Conservation (phyloP, 2,329 filamentous ascomycete genomes). For the Penicillium sp. region DNA sequence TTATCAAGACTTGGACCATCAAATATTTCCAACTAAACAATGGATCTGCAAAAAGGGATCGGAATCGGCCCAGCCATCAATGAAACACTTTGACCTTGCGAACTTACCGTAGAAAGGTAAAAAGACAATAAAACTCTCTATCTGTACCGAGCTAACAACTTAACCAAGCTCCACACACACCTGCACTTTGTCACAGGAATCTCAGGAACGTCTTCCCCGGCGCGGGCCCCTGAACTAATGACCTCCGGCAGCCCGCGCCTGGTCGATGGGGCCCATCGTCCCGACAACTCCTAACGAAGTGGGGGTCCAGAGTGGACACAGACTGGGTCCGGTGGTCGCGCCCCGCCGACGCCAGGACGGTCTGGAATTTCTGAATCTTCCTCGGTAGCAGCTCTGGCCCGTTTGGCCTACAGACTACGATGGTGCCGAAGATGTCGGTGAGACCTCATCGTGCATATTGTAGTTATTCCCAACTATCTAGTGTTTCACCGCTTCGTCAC, state of each 20-base stretch:
- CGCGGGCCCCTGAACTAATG: slow-evolving; percentile 31
- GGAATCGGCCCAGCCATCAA: slow-evolving; percentile 17
- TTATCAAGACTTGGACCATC: background rate
- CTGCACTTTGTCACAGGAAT: slow-evolving; percentile 30
- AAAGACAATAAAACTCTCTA: background rate
- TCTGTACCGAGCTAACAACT: background rate
- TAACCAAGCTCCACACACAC: slow-evolving; percentile 13
- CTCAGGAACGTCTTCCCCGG: slow-evolving; percentile 35
- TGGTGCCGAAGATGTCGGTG: slow-evolving; percentile 23
- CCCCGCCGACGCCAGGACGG: slow-evolving; percentile 18
- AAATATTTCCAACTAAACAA: slow-evolving; percentile 15
- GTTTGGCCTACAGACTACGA: background rate
- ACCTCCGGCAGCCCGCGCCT: slow-evolving; percentile 23
- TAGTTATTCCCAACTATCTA: background rate
- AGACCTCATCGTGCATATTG: slow-evolving; percentile 8
- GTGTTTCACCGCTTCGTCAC: slow-evolving; percentile 22
- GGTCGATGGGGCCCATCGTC: slow-evolving; percentile 20
- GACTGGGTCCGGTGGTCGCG: background rate
- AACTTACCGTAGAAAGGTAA: background rate
- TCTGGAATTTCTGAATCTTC: slow-evolving; percentile 18
- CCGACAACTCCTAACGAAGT: slow-evolving; percentile 21
- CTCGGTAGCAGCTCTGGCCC: background rate
- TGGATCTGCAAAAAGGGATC: slow-evolving; percentile 24
- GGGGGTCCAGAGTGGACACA: background rate
- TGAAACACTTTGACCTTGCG: slow-evolving; percentile 4